Conservation (phyloP, 225 moss, liverwort and hornwort species). For the Polytrichum formosum region DNA sequence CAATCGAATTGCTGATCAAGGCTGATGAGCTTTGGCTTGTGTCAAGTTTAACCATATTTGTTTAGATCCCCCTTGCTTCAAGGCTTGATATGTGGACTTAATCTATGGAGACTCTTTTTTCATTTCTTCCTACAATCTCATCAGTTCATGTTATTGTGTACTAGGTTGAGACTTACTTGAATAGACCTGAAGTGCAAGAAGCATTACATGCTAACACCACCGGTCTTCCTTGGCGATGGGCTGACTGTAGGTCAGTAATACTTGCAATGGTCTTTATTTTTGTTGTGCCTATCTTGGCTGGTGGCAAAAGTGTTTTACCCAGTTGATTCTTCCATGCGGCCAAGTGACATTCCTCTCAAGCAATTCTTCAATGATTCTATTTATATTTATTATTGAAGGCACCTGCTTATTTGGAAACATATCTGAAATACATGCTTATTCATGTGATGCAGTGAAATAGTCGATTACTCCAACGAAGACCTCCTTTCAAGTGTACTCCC, state of each 20-base stretch:
- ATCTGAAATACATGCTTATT: neutral
- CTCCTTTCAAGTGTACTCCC: slow-evolving; percentile 72
- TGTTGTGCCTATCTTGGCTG: no score
- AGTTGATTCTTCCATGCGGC: no score
- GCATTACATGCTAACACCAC: slow-evolving; percentile 80
- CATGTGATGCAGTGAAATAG: slow-evolving; percentile 40
- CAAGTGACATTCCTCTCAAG: no score
- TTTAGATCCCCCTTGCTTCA: neutral
- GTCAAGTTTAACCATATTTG: neutral
- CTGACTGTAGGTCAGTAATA: slow-evolving; percentile 66
- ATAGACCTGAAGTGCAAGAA: slow-evolving; percentile 75
- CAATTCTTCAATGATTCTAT: no score
- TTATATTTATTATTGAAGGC: no score
- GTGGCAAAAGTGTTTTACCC: no score
- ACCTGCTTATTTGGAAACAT: neutral
- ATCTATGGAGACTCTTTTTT: no score
- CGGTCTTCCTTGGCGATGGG: slow-evolving; percentile 65
- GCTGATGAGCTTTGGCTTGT: neutral
- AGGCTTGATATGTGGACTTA: neutral
- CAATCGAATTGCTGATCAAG: neutral
- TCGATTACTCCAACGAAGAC: slow-evolving; percentile 68
- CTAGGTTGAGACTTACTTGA: slow-evolving; percentile 84
- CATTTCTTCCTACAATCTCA: neutral
- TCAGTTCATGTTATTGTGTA: neutral
- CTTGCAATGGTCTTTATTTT: neutral